Conservation (phyloP, 176 grass and related monocot genomes). For the Luzula sylvatica region DNA sequence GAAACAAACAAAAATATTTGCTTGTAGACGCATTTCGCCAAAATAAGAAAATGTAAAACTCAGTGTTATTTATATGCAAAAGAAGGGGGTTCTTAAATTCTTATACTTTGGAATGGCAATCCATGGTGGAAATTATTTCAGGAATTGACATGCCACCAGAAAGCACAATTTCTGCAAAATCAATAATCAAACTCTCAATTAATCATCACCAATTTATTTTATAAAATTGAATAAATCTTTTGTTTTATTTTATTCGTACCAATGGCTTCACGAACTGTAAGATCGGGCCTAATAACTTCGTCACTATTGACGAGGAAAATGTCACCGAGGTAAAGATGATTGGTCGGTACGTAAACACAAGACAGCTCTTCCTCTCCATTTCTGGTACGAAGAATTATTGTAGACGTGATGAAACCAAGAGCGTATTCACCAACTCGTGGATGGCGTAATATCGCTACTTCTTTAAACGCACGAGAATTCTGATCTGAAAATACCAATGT, state of each 20-base stretch:
- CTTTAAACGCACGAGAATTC: constrained; percentile 57
- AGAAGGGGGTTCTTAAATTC: neutral
- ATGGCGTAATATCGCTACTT: constrained; percentile 70
- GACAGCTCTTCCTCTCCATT: constrained; percentile 39
- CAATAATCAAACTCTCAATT: neutral
- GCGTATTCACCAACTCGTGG: constrained; percentile 63
- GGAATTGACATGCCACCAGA: constrained; percentile 70
- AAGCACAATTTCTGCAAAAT: constrained; percentile 51
- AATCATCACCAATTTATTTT: no score
- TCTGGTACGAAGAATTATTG: constrained; percentile 34
- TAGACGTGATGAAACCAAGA: constrained; percentile 67
- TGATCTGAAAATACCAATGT: constrained; percentile 37
- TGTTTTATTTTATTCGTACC: constrained; percentile 21
- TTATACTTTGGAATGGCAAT: constrained; percentile 23
- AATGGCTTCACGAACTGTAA: constrained; percentile 66
- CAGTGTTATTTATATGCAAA: neutral
- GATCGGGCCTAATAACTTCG: constrained; percentile 52
- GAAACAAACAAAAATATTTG: neutral
- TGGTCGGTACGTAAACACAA: constrained; percentile 45
- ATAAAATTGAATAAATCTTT: constrained; percentile 1
- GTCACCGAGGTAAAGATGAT: constrained; percentile 71
- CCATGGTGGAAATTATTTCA: constrained; percentile 35
- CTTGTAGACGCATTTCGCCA: neutral
- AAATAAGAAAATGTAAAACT: neutral
- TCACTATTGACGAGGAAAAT: constrained; percentile 45